Conservation (phyloP, 2,329 filamentous ascomycete species). For the Esteya vermicola region DNA sequence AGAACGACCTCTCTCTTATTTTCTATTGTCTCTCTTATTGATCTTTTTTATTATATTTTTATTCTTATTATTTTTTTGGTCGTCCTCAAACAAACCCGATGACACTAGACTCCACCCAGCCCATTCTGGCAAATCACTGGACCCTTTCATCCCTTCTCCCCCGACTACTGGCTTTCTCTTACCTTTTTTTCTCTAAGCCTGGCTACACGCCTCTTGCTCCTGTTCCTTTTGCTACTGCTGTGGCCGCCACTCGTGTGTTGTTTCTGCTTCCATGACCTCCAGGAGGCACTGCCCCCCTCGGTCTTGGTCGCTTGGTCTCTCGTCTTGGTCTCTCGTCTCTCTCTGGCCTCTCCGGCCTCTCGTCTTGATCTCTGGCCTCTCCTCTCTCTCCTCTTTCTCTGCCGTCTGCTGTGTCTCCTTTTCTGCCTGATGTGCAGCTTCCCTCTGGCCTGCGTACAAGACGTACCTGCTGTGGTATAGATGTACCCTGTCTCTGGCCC, state of each 20-base stretch:
- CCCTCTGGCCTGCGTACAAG: conserved; percentile 5
- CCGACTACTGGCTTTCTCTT: conserved; percentile 1
- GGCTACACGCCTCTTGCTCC: too few relatives aligned
- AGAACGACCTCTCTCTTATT: background rate
- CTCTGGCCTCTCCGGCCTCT: background rate
- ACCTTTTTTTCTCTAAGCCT: background rate
- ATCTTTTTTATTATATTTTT: too few relatives aligned
- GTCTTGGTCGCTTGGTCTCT: background rate
- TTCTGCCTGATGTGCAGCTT: conserved; percentile 2
- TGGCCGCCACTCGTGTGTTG: too few relatives aligned
- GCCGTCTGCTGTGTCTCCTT: background rate
- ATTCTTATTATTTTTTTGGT: too few relatives aligned
- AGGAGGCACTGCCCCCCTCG: background rate
- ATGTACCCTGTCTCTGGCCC: conserved; percentile 13
- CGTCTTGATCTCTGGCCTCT: background rate
- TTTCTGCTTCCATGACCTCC: background rate
- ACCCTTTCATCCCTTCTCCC: background rate
- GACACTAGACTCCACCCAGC: background rate
- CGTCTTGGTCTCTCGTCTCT: background rate
- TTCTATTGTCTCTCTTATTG: background rate
- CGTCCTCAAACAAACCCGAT: background rate
- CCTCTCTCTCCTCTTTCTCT: background rate
- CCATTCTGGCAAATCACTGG: background rate
- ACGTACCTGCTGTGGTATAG: conserved; percentile 10
- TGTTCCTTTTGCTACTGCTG: too few relatives aligned